Base-by-base conservation (phyloP, 1,284 basidiomycete genomes). In the Dichomitus squalens region DNA sequence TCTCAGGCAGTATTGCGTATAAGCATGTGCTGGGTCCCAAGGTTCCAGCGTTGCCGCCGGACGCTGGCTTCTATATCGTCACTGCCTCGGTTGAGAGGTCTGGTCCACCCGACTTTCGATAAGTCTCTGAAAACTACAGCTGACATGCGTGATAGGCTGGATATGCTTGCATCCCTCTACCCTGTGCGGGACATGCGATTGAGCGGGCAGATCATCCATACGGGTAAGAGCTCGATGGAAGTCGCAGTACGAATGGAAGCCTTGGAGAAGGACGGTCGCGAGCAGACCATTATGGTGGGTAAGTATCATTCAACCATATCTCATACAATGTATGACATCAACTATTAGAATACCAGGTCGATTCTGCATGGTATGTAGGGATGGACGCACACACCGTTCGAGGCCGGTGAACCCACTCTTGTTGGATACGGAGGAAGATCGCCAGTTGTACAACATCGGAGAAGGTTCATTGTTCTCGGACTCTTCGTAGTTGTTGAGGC, bases 301-400 rank as follows among this genome's bases (percentile, higher is more conserved):
- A 67, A 63, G 76, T 58, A 52, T 0, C 18, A 12, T 60, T 64
- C 36, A 11, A 31, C 29, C 11, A 6, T 14, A 27, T 18, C 48
- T 27, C 11, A 41, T 36, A 29, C 8, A 47, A 33, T 38, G 2
- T 20, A 12, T 36, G 16, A 33, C 18, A 27, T 35, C 34, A 57
- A 53, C 44, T 27, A 16, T 36, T 31, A 16, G 35, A 25, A 18
- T 4, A 29, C 0, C 47, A 85, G 87, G 87, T 25, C 79, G 87
- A 12, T 89, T 93, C 73, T 87, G 87, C 0, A 93, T 93, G 92
- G 91, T 93, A 4, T 92, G 89, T 68, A 78, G 90, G 60, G 87
- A 93, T 68, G 82, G 87, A 2, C 72, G 73, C 40, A 90, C 88
- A 0, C 84, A 87, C 64, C 81, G 79, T 56, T 85, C 90, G 0